These are phyloP conservation scores for Amanita rubescens DNA, from an alignment of 768 basidiomycete genomes.

Conservation along the genomic window DNA sequence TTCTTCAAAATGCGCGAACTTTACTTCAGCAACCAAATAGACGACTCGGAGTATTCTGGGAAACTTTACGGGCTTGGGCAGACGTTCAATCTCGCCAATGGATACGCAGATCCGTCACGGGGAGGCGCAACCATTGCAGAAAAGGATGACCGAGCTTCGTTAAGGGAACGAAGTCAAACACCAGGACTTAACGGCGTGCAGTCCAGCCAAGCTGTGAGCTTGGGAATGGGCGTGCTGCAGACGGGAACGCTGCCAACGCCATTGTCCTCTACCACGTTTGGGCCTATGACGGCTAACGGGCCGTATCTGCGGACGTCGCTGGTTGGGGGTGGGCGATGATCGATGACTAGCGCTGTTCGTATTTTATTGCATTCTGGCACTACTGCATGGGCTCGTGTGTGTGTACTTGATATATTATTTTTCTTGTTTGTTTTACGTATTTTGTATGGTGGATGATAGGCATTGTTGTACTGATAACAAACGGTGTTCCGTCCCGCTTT, in stretches of 20 bases:
- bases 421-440: background rate
- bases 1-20: conserved; percentile 95
- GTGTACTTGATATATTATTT: conserved; percentile 3
- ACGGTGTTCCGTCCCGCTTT: too few relatives aligned
- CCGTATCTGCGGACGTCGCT: conserved; percentile 61
- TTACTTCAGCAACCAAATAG: conserved; percentile 87
- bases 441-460: background rate
- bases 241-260: conserved; percentile 32
- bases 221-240: conserved; percentile 44
- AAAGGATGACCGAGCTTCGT: conserved; percentile 57
- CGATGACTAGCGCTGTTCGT: background rate
- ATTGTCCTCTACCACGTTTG: conserved; percentile 48
- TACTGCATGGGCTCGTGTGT: conserved; percentile 11
- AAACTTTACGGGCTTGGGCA: conserved; percentile 81
- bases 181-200: conserved; percentile 38
- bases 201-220: conserved; percentile 31
- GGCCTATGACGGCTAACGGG: conserved; percentile 49
- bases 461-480: background rate
- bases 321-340: conserved; percentile 42
- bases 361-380: conserved; percentile 12
- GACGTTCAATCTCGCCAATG: conserved; percentile 64
- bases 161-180: conserved; percentile 52
- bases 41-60: conserved; percentile 75
- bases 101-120: conserved; percentile 54
- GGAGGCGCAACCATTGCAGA: conserved; percentile 80